phyloP scores from a whole-genome alignment of 1,284 basidiomycete genomes.

The Stereum hirsutum region DNA sequence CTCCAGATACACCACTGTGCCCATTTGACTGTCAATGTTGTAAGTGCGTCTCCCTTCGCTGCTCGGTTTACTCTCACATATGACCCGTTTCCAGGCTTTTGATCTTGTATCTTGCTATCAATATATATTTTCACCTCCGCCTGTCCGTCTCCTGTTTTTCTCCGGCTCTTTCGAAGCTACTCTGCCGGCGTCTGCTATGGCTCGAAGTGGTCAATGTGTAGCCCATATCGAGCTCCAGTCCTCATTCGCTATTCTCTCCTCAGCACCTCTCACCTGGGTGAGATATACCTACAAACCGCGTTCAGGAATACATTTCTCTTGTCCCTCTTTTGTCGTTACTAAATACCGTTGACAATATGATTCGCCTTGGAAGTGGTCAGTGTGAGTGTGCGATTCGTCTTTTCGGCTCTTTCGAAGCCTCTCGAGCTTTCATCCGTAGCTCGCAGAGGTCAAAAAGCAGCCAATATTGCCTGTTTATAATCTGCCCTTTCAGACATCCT shows the following conservation, averaged over 20 bases:
- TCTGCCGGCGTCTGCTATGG: conserved; percentile 27
- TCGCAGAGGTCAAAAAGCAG: conserved; percentile 3
- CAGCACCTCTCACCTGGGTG: conserved; percentile 1
- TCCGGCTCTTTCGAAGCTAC: conserved; percentile 60
- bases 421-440: not conserved
- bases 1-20: conserved; percentile 38
- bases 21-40: conserved; percentile 84
- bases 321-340: not conserved
- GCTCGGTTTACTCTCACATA: not conserved
- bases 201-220: conserved; percentile 53
- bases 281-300: not conserved
- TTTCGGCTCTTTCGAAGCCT: conserved; percentile 4
- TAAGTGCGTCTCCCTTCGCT: conserved; percentile 29
- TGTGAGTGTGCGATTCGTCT: not conserved
- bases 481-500: too few species aligned
- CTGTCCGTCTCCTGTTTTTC: not conserved
- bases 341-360: not conserved
- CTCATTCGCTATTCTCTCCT: conserved; percentile 11
- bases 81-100: conserved; percentile 9
- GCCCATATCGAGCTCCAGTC: conserved; percentile 40
- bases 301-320: not conserved
- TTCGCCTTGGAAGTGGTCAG: not conserved
- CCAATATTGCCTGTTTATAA: not conserved
- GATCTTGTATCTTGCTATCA: not conserved
- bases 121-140: not conserved